A percentile compares a stretch with the other conserved stretches of the same genome.
Evolutionary conservation across 192 early-diverging fungal species (phyloP).

Genomic region (Coemansia sp.): DNA sequence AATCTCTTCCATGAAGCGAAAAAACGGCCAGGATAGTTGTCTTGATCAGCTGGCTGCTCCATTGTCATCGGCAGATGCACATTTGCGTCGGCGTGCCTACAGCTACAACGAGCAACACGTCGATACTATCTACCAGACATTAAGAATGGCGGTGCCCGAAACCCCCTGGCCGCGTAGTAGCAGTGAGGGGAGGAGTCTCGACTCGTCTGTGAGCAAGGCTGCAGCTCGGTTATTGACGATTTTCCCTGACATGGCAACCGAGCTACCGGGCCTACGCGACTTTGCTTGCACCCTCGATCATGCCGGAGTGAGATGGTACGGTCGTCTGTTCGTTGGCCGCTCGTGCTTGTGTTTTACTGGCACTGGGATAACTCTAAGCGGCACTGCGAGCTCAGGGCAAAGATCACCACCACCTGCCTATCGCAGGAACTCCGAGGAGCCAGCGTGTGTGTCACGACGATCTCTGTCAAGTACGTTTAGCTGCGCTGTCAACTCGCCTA

Average conservation of each 20-base stretch:
- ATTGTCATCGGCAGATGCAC: conserved; percentile 5
- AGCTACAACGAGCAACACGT: conserved; percentile 7
- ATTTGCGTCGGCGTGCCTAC: conserved; percentile 8
- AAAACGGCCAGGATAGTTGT: not conserved
- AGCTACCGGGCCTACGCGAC: not conserved
- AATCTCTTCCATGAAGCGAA: not conserved
- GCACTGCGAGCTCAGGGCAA: not conserved
- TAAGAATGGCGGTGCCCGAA: not conserved
- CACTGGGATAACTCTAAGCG: conserved; percentile 16
- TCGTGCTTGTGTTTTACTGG: conserved; percentile 33
- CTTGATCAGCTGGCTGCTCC: not conserved
- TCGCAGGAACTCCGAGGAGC: not conserved
- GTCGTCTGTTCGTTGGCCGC: conserved; percentile 32
- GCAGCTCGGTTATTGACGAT: conserved; percentile 3
- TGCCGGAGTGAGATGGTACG: conserved; percentile 46
- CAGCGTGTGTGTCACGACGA: not conserved
- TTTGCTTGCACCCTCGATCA: conserved; percentile 48
- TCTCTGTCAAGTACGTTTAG: not conserved
- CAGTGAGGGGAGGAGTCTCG: not conserved
- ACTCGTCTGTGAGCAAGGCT: not conserved
- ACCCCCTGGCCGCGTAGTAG: not conserved
- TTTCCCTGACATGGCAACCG: conserved; percentile 20
- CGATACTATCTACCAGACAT: conserved; percentile 17
- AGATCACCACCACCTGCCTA: not conserved
- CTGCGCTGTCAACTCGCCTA: too few species aligned